Evolutionary conservation across 2,329 filamentous ascomycete genomes (phyloP), one percentile per base, ranked within the genome.

Genomic region (Fusarium nanum): DNA sequence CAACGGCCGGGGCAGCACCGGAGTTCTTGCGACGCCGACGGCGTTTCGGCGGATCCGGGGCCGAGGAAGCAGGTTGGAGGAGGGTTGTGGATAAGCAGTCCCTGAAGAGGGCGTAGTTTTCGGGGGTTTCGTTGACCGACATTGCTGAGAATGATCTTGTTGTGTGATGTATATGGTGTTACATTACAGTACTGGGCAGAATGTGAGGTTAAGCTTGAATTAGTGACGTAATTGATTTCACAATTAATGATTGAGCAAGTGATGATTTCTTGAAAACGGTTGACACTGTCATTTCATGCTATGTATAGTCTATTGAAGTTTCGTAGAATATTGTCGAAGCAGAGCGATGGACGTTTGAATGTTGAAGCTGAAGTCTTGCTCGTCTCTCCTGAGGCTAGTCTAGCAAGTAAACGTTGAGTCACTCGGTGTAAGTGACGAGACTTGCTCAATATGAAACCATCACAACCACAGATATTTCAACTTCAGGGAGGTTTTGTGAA

Each of bases 31-130:
- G 67, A 56, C 76, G 74, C 47, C 82, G 76, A 54, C 83, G 84
- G 62, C 85, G 83, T 66, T 85, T 86, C 9, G 69, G 72, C 58
- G 82, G 80, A 65, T 82, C 83, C 25, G 78, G 67, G 27, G 82
- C 75, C 12, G 79, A 76, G 7, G 85, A 80, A 14, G 90, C 85
- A 64, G 85, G 88, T 52, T 88, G 87, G 55, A 95, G 87, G 14
- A 96, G 83, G 1, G 88, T 85, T 18, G 88, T 87, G 11, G 92
- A 92, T 65, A 96, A 82, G 75, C 88, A 92, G 74, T 96, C 93
- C 56, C 91, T 85, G 78, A 96, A 94, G 48, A 89, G 82, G 55
- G 89, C 86, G 77, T 79, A 79, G 58, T 80, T 80, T 45, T 75
- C 70, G n/a, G 73, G 56, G 57, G 71, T 72, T 18, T 73, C 68